A percentile compares a stretch with the other conserved stretches of the same genome.
Evolutionary conservation across 2,329 filamentous ascomycete species (phyloP).

Genomic region (Trematosphaeria pertusa): DNA sequence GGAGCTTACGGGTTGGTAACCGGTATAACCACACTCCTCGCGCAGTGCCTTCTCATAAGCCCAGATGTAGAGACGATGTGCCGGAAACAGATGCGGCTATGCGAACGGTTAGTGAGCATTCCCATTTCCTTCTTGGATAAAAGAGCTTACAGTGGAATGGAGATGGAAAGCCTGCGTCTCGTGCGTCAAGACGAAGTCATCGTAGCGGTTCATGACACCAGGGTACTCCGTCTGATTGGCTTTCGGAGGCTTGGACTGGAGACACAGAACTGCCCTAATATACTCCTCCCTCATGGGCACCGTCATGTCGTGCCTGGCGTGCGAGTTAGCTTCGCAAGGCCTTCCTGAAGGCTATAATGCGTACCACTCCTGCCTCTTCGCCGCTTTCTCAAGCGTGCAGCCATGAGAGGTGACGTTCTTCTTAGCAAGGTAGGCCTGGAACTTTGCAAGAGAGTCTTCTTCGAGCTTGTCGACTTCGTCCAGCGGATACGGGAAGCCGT

Average conservation of each 20-base stretch:
- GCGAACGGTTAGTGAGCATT: background rate
- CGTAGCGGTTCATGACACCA: constrained; percentile 27
- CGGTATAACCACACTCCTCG: constrained; percentile 48
- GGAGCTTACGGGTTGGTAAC: constrained; percentile 37
- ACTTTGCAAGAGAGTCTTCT: constrained; percentile 23
- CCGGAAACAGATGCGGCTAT: constrained; percentile 34
- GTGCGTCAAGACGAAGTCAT: constrained; percentile 33
- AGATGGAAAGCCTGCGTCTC: constrained; percentile 29
- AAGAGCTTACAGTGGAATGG: constrained; percentile 29
- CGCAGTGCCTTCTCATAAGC: constrained; percentile 47
- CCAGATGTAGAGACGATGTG: constrained; percentile 48
- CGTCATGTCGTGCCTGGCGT: constrained; percentile 27
- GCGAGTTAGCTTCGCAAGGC: constrained; percentile 1
- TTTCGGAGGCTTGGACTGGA: constrained; percentile 29
- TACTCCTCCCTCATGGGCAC: constrained; percentile 28
- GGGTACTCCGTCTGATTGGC: constrained; percentile 22
- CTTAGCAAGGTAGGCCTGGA: constrained; percentile 30
- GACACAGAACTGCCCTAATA: constrained; percentile 29
- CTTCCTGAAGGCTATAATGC: background rate
- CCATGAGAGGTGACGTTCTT: constrained; percentile 23
- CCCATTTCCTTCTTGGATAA: too few species aligned
- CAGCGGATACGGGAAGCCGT: constrained; percentile 32
- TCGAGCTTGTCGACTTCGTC: constrained; percentile 31
- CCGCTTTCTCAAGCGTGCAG: constrained; percentile 32
- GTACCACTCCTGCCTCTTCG: constrained; percentile 29